Conservation (phyloP, 2,329 filamentous ascomycete species). For the Albophoma yamanashiensis region DNA sequence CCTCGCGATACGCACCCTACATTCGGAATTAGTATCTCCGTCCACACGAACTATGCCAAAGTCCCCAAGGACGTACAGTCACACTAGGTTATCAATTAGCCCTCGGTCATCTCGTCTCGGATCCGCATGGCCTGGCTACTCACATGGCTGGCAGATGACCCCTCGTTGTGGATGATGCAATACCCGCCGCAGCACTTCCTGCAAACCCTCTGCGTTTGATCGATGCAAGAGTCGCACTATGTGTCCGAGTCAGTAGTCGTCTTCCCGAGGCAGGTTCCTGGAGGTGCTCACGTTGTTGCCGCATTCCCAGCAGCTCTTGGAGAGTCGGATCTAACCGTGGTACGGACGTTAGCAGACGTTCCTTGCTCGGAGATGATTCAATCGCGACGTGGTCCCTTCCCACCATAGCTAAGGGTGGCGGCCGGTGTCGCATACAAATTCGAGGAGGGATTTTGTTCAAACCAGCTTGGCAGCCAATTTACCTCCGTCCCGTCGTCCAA, state of each 20-base stretch:
- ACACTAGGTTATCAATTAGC: slow-evolving; percentile 27
- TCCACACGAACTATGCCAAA: background rate
- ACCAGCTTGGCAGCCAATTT: slow-evolving; percentile 3
- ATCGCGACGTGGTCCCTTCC: background rate
- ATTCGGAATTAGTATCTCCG: slow-evolving; percentile 5
- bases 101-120: background rate
- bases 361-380: background rate
- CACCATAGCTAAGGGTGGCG: background rate
- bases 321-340: slow-evolving; percentile 40
- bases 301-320: slow-evolving; percentile 74
- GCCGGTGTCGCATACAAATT: slow-evolving; percentile 7
- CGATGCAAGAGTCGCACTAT: slow-evolving; percentile 68
- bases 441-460: background rate
- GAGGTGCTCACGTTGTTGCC: slow-evolving; percentile 52
- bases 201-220: slow-evolving; percentile 60
- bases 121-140: slow-evolving; percentile 13
- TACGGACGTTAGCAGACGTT: background rate
- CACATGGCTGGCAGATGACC: slow-evolving; percentile 55
- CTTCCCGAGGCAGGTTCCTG: background rate
- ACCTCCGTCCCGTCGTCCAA: background rate
- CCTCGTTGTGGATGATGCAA: slow-evolving; percentile 74
- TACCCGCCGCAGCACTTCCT: slow-evolving; percentile 67
- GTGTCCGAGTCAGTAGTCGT: background rate
- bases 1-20: slow-evolving; percentile 22
- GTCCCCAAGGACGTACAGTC: slow-evolving; percentile 27